phyloP scores from a whole-genome alignment of 139 green algal species.

The Haematococcus sp. region DNA sequence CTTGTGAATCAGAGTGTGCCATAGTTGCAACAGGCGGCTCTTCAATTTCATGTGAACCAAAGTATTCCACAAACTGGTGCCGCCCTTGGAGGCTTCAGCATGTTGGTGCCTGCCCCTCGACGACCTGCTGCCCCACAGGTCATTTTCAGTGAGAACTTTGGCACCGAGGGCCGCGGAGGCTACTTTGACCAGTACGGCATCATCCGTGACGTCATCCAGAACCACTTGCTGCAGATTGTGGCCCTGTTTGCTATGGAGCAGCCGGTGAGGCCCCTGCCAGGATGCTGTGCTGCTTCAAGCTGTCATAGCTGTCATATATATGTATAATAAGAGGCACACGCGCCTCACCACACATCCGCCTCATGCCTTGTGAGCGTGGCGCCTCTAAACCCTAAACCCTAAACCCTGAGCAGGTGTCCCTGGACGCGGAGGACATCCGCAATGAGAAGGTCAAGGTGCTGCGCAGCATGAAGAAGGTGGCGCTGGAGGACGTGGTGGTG shows the following conservation, averaged over 20 bases:
- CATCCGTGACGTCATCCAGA: constrained; percentile 99
- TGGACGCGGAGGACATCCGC: constrained; percentile 95
- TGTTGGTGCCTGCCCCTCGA: too few species aligned
- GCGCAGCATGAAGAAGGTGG: constrained; percentile 75
- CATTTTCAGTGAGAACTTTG: constrained; percentile 98
- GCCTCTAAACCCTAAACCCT: too few species aligned
- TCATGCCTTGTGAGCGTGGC: too few species aligned
- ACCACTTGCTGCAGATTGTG: constrained; percentile 97
- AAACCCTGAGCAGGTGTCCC: constrained; percentile 70
- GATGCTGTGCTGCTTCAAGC: background rate
- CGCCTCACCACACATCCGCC: too few species aligned
- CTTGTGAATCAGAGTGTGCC: too few species aligned
- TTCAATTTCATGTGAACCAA: too few species aligned
- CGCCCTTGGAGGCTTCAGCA: too few species aligned
- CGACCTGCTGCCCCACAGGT: too few species aligned
- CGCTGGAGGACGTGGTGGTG: constrained; percentile 92
- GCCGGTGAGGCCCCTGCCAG: constrained; percentile 55
- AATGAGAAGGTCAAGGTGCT: constrained; percentile 99
- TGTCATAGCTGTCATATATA: too few species aligned
- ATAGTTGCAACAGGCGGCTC: too few species aligned
- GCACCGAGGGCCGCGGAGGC: constrained; percentile 94
- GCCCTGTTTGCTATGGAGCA: constrained; percentile 98
- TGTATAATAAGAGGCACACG: too few species aligned
- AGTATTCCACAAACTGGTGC: too few species aligned
- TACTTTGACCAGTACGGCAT: constrained; percentile 99